phyloP scores from a whole-genome alignment of 2,329 filamentous ascomycete species.

The Colletotrichum costaricense region DNA sequence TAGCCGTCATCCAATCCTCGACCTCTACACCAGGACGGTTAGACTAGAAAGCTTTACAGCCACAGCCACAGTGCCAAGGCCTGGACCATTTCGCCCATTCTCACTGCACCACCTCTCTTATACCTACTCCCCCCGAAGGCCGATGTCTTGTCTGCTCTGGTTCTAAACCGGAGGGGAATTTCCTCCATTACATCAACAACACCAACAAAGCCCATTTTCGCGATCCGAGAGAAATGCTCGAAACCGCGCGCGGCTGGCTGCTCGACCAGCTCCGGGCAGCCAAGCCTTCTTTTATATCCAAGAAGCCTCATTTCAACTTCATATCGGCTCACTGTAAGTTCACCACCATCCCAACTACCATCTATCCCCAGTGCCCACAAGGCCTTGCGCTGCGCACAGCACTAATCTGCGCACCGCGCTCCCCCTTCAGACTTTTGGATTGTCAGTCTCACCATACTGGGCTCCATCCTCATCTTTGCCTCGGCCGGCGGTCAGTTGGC shows the following conservation, averaged over 20 bases:
- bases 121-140: conserved; percentile 9
- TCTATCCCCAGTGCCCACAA: neutral
- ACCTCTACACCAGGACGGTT: conserved; percentile 31
- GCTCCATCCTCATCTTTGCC: conserved; percentile 81
- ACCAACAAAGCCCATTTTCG: conserved; percentile 3
- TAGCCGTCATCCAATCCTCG: conserved; percentile 31
- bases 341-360: conserved; percentile 11
- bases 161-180: conserved; percentile 3
- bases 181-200: neutral
- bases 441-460: conserved; percentile 76
- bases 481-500: conserved; percentile 65
- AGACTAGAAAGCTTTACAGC: conserved; percentile 33
- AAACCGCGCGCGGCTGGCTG: conserved; percentile 41
- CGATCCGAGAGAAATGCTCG: conserved; percentile 44
- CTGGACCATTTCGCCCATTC: conserved; percentile 23
- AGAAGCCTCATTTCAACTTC: conserved; percentile 80
- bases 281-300: conserved; percentile 68
- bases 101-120: neutral
- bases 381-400: conserved; percentile 8
- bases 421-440: conserved; percentile 78
- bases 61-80: conserved; percentile 25
- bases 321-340: conserved; percentile 81
- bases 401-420: conserved; percentile 19
- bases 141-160: conserved; percentile 15
- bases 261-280: conserved; percentile 57